Conservation (phyloP, 2,329 filamentous ascomycete genomes). For the Myriosclerotinia scirpicola region DNA sequence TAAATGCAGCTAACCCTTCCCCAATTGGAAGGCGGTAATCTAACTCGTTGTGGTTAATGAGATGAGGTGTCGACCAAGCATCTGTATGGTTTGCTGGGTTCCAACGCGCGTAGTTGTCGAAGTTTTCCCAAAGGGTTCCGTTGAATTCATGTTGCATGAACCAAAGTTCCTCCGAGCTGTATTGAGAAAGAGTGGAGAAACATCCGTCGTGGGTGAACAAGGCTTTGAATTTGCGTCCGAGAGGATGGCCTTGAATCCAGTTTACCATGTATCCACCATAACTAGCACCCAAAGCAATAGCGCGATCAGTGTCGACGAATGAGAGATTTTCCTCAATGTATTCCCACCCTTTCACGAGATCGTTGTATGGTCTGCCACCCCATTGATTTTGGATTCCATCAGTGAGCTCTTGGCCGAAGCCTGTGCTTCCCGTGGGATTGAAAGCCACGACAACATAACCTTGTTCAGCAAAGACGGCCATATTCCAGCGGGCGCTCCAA, state of each 20-base stretch:
- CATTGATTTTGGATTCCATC: conserved; percentile 44
- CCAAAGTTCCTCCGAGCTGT: conserved; percentile 63
- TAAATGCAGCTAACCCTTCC: conserved; percentile 66
- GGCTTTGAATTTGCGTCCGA: conserved; percentile 80
- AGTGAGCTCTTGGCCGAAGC: conserved; percentile 72
- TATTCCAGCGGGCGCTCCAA: conserved; percentile 83
- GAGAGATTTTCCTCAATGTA: conserved; percentile 62
- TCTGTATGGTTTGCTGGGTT: conserved; percentile 60
- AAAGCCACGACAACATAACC: conserved; percentile 77
- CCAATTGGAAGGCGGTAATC: conserved; percentile 83
- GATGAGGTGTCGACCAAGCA: conserved; percentile 80
- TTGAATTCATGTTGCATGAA: conserved; percentile 66
- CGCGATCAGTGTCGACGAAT: conserved; percentile 64
- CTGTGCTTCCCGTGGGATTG: conserved; percentile 74
- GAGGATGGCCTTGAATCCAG: conserved; percentile 82
- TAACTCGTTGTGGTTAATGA: conserved; percentile 83
- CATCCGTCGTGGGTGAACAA: conserved; percentile 23
- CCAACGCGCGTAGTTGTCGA: conserved; percentile 63
- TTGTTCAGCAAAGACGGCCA: conserved; percentile 78
- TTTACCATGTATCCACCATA: conserved; percentile 78
- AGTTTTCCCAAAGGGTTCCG: conserved; percentile 58
- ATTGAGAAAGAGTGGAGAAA: conserved; percentile 44
- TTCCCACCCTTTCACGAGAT: conserved; percentile 74
- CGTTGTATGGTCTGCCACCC: conserved; percentile 69
- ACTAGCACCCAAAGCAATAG: conserved; percentile 70